Conservation (phyloP, 2,329 filamentous ascomycete species). For the Achaetomium macrosporum region DNA sequence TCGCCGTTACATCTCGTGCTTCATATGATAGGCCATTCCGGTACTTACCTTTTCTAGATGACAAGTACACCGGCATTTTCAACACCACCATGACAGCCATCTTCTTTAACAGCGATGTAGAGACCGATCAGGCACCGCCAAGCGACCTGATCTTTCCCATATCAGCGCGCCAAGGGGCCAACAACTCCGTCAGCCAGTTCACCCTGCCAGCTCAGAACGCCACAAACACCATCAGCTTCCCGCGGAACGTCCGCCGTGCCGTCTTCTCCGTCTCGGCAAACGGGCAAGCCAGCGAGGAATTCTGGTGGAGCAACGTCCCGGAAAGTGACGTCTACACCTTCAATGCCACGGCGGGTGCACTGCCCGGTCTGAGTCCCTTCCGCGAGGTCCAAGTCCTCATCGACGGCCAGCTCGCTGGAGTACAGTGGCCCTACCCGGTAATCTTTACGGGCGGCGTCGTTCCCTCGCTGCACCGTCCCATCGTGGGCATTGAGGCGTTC, state of each 20-base stretch:
- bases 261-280: conserved; percentile 72
- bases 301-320: conserved; percentile 78
- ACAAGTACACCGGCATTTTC: conserved; percentile 66
- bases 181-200: conserved; percentile 59
- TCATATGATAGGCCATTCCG: neutral
- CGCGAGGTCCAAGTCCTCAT: conserved; percentile 73
- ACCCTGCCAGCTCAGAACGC: conserved; percentile 58
- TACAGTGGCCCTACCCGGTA: conserved; percentile 75
- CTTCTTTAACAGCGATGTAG: conserved; percentile 53
- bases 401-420: conserved; percentile 65
- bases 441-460: conserved; percentile 79
- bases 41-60: conserved; percentile 33
- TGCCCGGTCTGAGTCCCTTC: conserved; percentile 67
- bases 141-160: conserved; percentile 65
- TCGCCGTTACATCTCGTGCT: neutral
- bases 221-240: conserved; percentile 54
- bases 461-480: conserved; percentile 69
- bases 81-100: conserved; percentile 69
- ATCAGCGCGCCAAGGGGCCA: conserved; percentile 46
- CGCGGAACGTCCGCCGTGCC: conserved; percentile 60
- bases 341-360: conserved; percentile 44
- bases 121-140: conserved; percentile 36
- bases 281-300: conserved; percentile 71
- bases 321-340: conserved; percentile 57
- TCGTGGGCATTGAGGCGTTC: conserved; percentile 73